phyloP scores from a whole-genome alignment of 2,329 filamentous ascomycete genomes.

The Nigrospora sphaerica region DNA sequence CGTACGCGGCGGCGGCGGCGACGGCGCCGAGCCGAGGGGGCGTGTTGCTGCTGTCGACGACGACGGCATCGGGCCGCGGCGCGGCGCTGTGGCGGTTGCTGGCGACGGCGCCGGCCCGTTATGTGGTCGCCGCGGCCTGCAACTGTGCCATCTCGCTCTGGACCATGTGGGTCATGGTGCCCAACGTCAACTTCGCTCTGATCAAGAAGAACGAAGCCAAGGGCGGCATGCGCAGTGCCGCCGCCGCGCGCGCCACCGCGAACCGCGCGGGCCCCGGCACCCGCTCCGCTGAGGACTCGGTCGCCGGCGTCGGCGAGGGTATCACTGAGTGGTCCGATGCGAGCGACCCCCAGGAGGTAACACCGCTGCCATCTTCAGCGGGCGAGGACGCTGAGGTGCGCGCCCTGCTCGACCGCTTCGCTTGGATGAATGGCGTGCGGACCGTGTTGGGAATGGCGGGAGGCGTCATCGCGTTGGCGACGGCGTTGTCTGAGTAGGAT shows the following conservation, averaged over 20 bases:
- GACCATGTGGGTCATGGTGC: slow-evolving; percentile 1
- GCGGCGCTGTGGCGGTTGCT: background rate
- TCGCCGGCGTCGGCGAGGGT: slow-evolving; percentile 1
- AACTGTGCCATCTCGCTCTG: slow-evolving; percentile 1
- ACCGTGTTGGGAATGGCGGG: background rate
- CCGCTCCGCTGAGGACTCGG: background rate
- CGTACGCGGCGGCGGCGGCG: slow-evolving; percentile 9
- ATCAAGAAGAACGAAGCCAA: slow-evolving; percentile 2
- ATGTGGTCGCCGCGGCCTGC: slow-evolving; percentile 2
- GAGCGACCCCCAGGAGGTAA: background rate
- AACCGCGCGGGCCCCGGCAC: background rate
- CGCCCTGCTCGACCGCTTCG: background rate
- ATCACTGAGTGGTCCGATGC: background rate
- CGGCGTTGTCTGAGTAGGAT: background rate
- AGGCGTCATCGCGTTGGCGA: background rate
- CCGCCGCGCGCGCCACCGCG: background rate
- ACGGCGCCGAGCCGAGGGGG: background rate
- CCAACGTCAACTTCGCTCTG: background rate
- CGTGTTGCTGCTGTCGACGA: background rate
- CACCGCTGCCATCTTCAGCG: background rate
- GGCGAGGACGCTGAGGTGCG: background rate
- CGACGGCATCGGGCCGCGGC: background rate
- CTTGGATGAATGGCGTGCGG: slow-evolving; percentile 3
- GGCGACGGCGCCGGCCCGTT: background rate
- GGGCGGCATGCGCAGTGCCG: background rate